These are phyloP conservation scores for Phaeosphaeria sp. DNA, from an alignment of 2,329 filamentous ascomycete genomes.

Conservation along the genomic window DNA sequence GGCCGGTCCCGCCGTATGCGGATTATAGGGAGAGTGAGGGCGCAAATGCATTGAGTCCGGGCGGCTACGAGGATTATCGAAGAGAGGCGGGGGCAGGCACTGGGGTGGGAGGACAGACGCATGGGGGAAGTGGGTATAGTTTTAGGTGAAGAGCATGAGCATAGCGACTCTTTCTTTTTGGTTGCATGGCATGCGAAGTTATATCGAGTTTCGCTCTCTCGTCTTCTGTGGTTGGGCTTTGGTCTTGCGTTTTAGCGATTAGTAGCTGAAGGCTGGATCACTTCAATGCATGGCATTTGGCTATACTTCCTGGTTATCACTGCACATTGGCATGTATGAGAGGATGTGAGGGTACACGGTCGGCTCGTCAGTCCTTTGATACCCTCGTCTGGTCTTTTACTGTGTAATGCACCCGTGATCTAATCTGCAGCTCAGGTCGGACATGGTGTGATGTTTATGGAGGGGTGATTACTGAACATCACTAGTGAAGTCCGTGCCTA, in stretches of 20 bases:
- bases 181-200: too few species aligned
- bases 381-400: too few species aligned
- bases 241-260: background rate
- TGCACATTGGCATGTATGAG: too few species aligned
- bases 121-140: constrained; percentile 28
- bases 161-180: too few species aligned
- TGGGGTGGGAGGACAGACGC: constrained; percentile 5
- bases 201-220: background rate
- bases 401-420: background rate
- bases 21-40: constrained; percentile 48
- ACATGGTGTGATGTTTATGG: background rate
- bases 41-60: constrained; percentile 42
- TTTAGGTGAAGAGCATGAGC: constrained; percentile 5
- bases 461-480: background rate
- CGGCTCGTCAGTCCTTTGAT: background rate
- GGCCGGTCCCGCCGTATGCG: constrained; percentile 30
- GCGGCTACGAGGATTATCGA: constrained; percentile 45
- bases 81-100: constrained; percentile 22
- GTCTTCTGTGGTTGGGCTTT: background rate
- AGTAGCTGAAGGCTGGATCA: background rate
- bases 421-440: background rate
- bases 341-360: too few species aligned
- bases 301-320: background rate
- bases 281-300: background rate
- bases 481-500: background rate